These are phyloP conservation scores for Trypanosoma cruzi DNA, from an alignment of 208 protist genomes.

Conservation along the genomic window DNA sequence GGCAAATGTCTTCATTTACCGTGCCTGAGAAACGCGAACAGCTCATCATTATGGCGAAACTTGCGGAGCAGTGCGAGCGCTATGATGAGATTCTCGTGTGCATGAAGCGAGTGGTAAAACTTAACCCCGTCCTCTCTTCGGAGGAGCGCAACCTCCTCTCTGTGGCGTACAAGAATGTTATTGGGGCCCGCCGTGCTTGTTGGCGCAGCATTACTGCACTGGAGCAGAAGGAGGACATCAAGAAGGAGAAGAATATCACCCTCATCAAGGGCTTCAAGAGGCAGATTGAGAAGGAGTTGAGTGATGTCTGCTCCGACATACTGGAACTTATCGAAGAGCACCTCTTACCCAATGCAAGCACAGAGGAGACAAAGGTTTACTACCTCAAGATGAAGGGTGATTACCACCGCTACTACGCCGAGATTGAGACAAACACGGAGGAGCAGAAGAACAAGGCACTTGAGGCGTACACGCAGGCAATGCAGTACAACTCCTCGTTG, in stretches of 20 bases:
- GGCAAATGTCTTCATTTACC: slow-evolving; percentile 47
- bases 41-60: slow-evolving; percentile 95
- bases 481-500: slow-evolving; percentile 78
- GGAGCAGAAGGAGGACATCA: slow-evolving; percentile 95
- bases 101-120: slow-evolving; percentile 97
- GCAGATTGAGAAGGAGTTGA: slow-evolving; percentile 98
- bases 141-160: slow-evolving; percentile 99
- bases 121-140: slow-evolving; percentile 94
- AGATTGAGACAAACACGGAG: slow-evolving; percentile 84
- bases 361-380: slow-evolving; percentile 90
- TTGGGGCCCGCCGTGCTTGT: slow-evolving; percentile 98
- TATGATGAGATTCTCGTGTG: slow-evolving; percentile 99
- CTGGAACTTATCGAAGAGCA: slow-evolving; percentile 96
- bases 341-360: slow-evolving; percentile 93
- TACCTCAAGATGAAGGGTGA: slow-evolving; percentile 97
- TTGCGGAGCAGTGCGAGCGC: slow-evolving; percentile 99
- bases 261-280: slow-evolving; percentile 96
- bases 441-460: slow-evolving; percentile 90
- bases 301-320: slow-evolving; percentile 97
- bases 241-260: slow-evolving; percentile 90
- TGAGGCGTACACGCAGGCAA: slow-evolving; percentile 90
- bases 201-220: slow-evolving; percentile 98
- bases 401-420: slow-evolving; percentile 98
- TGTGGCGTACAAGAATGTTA: slow-evolving; percentile 99
- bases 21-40: slow-evolving; percentile 93